A percentile compares a stretch with the other conserved stretches of the same genome.
Conservation (phyloP, 2,329 filamentous ascomycete species). For the Chrysoporthe deuterocubensis region DNA sequence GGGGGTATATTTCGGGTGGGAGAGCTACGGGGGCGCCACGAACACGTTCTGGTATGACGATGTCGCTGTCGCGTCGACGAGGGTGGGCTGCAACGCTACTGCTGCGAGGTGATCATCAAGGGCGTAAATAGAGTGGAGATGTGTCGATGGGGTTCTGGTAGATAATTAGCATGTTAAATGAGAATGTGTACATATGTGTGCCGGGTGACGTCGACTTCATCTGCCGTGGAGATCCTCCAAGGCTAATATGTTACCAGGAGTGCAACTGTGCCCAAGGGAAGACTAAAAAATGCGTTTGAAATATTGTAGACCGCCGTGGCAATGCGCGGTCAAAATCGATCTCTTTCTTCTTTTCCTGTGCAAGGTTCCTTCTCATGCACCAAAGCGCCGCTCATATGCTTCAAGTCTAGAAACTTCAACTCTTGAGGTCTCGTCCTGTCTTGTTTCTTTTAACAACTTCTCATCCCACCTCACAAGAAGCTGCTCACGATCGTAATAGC, state of each 20-base stretch:
- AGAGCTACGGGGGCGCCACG: slow-evolving; percentile 62
- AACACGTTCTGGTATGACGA: slow-evolving; percentile 70
- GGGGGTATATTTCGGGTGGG: slow-evolving; percentile 65
- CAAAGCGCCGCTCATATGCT: slow-evolving; percentile 16
- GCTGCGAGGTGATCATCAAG: not conserved
- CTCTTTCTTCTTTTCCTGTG: not conserved
- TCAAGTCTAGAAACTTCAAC: not conserved
- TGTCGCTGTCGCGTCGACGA: slow-evolving; percentile 51
- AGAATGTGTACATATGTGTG: not conserved
- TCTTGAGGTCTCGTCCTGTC: not conserved
- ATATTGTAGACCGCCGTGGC: not conserved
- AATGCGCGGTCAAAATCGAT: not conserved
- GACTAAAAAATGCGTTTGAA: too few relatives aligned
- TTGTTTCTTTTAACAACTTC: not conserved
- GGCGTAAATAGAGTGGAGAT: not conserved
- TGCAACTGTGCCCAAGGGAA: too few relatives aligned
- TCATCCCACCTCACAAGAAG: slow-evolving; percentile 36
- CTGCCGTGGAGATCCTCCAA: too few relatives aligned
- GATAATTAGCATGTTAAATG: not conserved
- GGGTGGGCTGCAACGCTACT: slow-evolving; percentile 49
- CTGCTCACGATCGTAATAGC: slow-evolving; percentile 58
- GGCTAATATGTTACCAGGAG: too few relatives aligned
- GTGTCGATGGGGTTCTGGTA: not conserved
- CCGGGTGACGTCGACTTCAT: too few relatives aligned
- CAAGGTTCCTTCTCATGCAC: slow-evolving; percentile 1